Base-by-base conservation (phyloP, 371 early-diverging fungal species). In the Circinella umbellata region DNA sequence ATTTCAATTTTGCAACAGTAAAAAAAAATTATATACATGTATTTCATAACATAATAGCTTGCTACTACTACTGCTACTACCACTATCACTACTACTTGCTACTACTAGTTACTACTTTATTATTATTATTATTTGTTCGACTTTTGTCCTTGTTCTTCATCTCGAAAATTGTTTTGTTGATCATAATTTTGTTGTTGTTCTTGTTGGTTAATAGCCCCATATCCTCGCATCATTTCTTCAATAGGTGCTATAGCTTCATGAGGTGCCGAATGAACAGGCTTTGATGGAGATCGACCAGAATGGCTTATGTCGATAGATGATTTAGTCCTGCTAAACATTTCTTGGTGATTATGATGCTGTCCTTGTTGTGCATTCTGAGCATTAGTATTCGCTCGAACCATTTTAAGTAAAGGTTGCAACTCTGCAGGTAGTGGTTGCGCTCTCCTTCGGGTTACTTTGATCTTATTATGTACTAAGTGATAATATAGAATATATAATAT, bases 81-180 rank as follows among this genome's bases (percentile, higher is more conserved):
- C 27, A 27, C 27, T 27, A 27, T 27, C 27, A 27, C 27, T 27
- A 27, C 27, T 27, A 1, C 27, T 27, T 27, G 27, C 27, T 27
- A 27, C 27, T 27, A 27, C 27, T 27, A 27, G 27, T 27, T 51
- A 51, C n/a, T 51, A 14, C n/a, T 51, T 51, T 51, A 13, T 51
- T 17, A 69, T 67, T 60, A 39, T 62, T 17, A 69, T 68, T n/a
- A 61, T 71, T 49, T 49, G 63, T 53, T 64, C 4, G 64, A 72
- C 10, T 10, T 63, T 47, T 63, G 14, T 39, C 38, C 63, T 27
- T 48, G 63, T 20, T 63, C 27, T 39, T 61, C 51, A 51, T 51
- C 51, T 13, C 51, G 17, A 17, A 5, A 14, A 13, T 51, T 8
- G 51, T 42, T 51, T 51, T n/a, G 51, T 51, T 51, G 51, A 51